Evolutionary conservation across 768 basidiomycete genomes (phyloP).

Genomic region (Megacollybia marginata): DNA sequence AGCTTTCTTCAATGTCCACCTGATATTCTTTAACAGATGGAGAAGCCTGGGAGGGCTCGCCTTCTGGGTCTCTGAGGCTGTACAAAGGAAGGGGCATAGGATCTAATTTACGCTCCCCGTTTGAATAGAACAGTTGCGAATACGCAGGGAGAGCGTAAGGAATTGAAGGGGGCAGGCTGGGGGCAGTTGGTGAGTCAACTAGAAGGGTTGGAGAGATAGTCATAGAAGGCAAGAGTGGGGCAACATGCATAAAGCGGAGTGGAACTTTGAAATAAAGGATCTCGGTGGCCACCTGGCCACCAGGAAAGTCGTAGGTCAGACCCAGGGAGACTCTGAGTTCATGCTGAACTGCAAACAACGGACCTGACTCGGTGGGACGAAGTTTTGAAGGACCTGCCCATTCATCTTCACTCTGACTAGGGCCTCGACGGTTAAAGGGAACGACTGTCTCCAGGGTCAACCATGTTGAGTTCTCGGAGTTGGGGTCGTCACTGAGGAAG

Average conservation of each 20-base stretch:
- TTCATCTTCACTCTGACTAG: constrained; percentile 19
- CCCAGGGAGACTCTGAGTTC: constrained; percentile 43
- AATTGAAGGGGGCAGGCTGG: neutral
- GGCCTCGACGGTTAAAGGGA: constrained; percentile 31
- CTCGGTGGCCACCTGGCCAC: constrained; percentile 25
- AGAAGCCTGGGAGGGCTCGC: too few relatives aligned
- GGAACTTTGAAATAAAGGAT: constrained; percentile 41
- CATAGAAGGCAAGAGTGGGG: constrained; percentile 20
- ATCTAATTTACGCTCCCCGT: constrained; percentile 70
- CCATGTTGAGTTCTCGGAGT: constrained; percentile 36
- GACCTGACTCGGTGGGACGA: constrained; percentile 41
- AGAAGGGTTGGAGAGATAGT: neutral
- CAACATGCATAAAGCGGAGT: constrained; percentile 38
- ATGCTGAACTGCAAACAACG: constrained; percentile 53
- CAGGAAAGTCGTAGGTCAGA: constrained; percentile 46
- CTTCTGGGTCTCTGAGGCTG: constrained; percentile 26
- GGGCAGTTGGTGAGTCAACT: neutral
- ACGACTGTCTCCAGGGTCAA: constrained; percentile 49
- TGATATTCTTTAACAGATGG: too few relatives aligned
- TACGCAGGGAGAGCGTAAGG: constrained; percentile 55
- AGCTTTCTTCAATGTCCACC: too few relatives aligned
- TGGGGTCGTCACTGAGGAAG: constrained; percentile 33
- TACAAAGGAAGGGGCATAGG: constrained; percentile 64
- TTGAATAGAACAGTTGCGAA: constrained; percentile 67
- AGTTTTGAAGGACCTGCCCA: constrained; percentile 33